phyloP scores from a whole-genome alignment of 441 rosid species.

The Gossypium aridum region DNA sequence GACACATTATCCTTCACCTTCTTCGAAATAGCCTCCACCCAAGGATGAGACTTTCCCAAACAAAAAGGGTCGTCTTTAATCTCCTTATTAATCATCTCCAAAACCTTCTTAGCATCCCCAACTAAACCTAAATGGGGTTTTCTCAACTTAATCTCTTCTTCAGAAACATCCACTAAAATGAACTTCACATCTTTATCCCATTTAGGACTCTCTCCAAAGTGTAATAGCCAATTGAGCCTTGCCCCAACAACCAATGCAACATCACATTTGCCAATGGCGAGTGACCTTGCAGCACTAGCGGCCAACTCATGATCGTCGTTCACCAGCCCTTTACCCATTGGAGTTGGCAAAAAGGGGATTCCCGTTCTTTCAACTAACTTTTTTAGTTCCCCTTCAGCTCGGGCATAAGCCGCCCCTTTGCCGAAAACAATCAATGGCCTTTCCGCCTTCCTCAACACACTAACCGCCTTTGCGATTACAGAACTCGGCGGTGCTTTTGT shows the following conservation, averaged over 20 bases:
- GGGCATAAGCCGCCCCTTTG: conserved; percentile 83
- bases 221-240: conserved; percentile 88
- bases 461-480: conserved; percentile 59
- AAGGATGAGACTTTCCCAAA: conserved; percentile 66
- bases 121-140: conserved; percentile 68
- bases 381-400: conserved; percentile 68
- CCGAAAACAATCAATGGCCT: conserved; percentile 87
- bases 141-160: conserved; percentile 76
- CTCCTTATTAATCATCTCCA: conserved; percentile 62
- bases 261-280: conserved; percentile 89
- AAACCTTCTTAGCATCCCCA: conserved; percentile 69
- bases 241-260: conserved; percentile 88
- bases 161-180: conserved; percentile 60
- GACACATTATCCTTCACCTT: conserved; percentile 62
- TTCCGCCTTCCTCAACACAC: conserved; percentile 58
- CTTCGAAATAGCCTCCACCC: conserved; percentile 71
- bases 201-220: conserved; percentile 90
- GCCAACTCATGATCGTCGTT: conserved; percentile 81
- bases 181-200: conserved; percentile 88
- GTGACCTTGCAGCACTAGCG: conserved; percentile 86
- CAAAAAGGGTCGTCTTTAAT: conserved; percentile 86
- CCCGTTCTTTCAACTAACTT: conserved; percentile 65
- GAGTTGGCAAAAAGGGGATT: conserved; percentile 85
- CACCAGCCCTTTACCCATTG: conserved; percentile 94
- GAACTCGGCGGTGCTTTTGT: conserved; percentile 17